Evolutionary conservation across 331 rosid genomes (phyloP), one percentile per base, ranked within the genome.

Genomic region (Telfairia occidentalis): DNA sequence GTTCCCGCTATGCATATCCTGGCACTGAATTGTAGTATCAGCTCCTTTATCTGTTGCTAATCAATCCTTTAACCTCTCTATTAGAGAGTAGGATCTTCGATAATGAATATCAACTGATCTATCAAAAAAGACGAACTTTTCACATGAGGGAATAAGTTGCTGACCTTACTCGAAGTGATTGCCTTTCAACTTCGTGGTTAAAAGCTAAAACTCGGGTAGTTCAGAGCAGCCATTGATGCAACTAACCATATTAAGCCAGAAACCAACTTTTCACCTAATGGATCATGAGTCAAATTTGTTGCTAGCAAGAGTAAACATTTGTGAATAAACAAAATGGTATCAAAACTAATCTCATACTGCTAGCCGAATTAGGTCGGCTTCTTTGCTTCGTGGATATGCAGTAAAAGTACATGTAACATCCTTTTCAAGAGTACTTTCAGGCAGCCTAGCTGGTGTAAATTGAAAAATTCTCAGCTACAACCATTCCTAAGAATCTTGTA

Each of bases 361-460:
- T 0, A 69, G 7, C 11, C 19, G 75, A 45, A 70, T 7, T 26
- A 45, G 40, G 21, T 43, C 2, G 10, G 40, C 24, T 15, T 70
- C 26, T 70, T 45, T 30, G 26, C 75, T 45, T 43, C 16, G 15
- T 43, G 7, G 24, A 40, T 5, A 69, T 24, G 7, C 42, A 5
- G 24, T 18, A 43, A 15, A 67, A 43, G 9, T 24, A 28, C 42
- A 12, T 18, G 57, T 45, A 3, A 40, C 74, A 46, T 70, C 75
- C 75, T 70, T 21, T 19, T 38, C 50, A 64, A n/a, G 18, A 37
- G 71, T 18, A 64, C 71, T 64, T 50, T 65, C 72, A 65, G 26
- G 50, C 32, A 65, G 72, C 50, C 32, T 65, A 60, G 6, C 16
- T 63, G 48, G 32, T n/a, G 50, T 65, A 38, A 10, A 38, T 38